Evolutionary conservation across 345 rosid species (phyloP), one percentile per base, ranked within the genome.

Genomic region (Garcia nutans): DNA sequence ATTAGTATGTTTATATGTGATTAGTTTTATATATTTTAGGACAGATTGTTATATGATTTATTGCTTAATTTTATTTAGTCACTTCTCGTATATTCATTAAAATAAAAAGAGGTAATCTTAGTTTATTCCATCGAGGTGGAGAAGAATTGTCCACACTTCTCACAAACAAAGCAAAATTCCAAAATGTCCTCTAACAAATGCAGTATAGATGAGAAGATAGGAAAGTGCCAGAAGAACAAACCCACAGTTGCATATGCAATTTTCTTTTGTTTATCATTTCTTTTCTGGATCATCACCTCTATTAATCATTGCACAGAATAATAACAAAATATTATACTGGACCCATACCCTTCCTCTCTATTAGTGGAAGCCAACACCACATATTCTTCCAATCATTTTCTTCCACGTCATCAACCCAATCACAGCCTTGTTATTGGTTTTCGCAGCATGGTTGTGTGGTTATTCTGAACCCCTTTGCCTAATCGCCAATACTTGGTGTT

Each of bases 191-290:
- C 56, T 19, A 74, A 77, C 82, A 82, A 78, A 80, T 50, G 72
- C 65, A 70, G 74, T 55, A 81, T 77, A 74, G 70, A 72, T 73
- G 16, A 71, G 16, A 71, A 77, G 79, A 76, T 79, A 62, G 83
- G 72, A 76, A 82, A 65, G 77, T 61, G 85, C 68, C 84, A 74
- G 80, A 74, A 70, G 49, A 76, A 71, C 77, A 77, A 77, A 23
- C 85, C 78, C 79, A 77, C 87, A 72, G 2, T 57, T 58, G 87
- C 89, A 84, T 88, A 86, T 86, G 88, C 89, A 77, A 28, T 72
- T 76, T 62, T 31, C 67, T 31, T 62, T 82, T 77, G 65, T 73
- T 81, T 83, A 68, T 74, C 19, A 56, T 75, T 73, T 66, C 70
- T 74, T 77, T 70, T 65, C 65, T 77, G 70, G 81, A 68, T 71